These are phyloP conservation scores for Suillus subaureus DNA, from an alignment of 768 basidiomycete species.

Conservation along the genomic window DNA sequence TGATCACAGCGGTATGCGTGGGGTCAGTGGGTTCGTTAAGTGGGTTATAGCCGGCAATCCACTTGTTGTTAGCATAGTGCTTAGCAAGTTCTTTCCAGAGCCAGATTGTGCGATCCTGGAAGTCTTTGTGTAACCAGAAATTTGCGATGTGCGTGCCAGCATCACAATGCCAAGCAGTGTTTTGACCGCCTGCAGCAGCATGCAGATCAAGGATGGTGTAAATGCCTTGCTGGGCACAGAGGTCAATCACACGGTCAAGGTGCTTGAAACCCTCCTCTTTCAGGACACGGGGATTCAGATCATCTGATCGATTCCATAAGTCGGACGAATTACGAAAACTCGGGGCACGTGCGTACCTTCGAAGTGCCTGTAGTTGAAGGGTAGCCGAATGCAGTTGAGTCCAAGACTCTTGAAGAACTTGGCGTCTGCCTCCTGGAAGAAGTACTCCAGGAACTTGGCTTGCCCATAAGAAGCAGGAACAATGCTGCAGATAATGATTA, in stretches of 20 bases:
- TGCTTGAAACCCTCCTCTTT: constrained; percentile 78
- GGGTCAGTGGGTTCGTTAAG: constrained; percentile 82
- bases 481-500: background rate
- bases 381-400: constrained; percentile 76
- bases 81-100: constrained; percentile 77
- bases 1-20: constrained; percentile 61
- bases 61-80: constrained; percentile 76
- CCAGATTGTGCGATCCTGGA: constrained; percentile 78
- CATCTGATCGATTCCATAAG: constrained; percentile 43
- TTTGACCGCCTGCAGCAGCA: constrained; percentile 73
- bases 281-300: constrained; percentile 77
- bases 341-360: constrained; percentile 37
- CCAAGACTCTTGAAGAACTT: constrained; percentile 77
- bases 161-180: constrained; percentile 82
- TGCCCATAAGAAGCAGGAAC: background rate
- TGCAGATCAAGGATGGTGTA: constrained; percentile 84
- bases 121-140: constrained; percentile 85
- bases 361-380: constrained; percentile 77
- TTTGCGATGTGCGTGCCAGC: constrained; percentile 68
- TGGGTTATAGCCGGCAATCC: constrained; percentile 88
- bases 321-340: background rate
- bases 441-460: constrained; percentile 77
- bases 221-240: constrained; percentile 75
- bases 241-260: constrained; percentile 77
- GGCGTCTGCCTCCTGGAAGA: constrained; percentile 78